Percentiles rank a stretch among this genome's conserved stretches.
phyloP scores from a whole-genome alignment of 805 yeast genomes.

The Ogataea minuta region DNA sequence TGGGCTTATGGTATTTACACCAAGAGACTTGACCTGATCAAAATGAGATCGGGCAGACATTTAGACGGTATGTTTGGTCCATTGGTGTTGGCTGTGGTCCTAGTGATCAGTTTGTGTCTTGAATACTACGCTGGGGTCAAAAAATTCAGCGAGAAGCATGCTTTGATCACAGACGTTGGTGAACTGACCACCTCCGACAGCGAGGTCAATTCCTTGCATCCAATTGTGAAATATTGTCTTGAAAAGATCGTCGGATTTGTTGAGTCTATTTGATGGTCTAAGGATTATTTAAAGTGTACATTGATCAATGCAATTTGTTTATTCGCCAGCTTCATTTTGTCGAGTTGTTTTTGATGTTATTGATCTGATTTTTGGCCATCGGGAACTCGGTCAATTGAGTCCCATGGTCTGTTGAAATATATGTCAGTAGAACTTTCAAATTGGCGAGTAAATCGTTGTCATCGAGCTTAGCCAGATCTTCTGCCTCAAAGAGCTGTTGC shows the following conservation, averaged over 20 bases:
- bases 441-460: slow-evolving; percentile 34
- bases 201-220: slow-evolving; percentile 26
- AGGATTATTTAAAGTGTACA: slow-evolving; percentile 11
- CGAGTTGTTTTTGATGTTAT: slow-evolving; percentile 26
- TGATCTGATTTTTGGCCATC: slow-evolving; percentile 26
- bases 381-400: slow-evolving; percentile 16
- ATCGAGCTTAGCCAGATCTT: slow-evolving; percentile 30
- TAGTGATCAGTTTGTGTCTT: slow-evolving; percentile 61
- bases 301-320: slow-evolving; percentile 3
- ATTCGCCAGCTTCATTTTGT: slow-evolving; percentile 23
- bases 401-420: slow-evolving; percentile 24
- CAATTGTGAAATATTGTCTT: slow-evolving; percentile 26
- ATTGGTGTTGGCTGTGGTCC: slow-evolving; percentile 66
- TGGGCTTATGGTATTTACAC: slow-evolving; percentile 88
- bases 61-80: slow-evolving; percentile 92
- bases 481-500: slow-evolving; percentile 40
- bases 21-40: slow-evolving; percentile 68
- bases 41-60: slow-evolving; percentile 80
- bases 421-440: slow-evolving; percentile 34
- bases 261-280: slow-evolving; percentile 21
- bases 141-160: slow-evolving; percentile 28
- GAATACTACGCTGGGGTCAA: slow-evolving; percentile 71
- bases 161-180: slow-evolving; percentile 12
- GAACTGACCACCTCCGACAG: slow-evolving; percentile 9
- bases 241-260: slow-evolving; percentile 27